These are phyloP conservation scores for Aspergillus biplanus DNA, from an alignment of 495 filamentous ascomycete genomes.

Conservation along the genomic window DNA sequence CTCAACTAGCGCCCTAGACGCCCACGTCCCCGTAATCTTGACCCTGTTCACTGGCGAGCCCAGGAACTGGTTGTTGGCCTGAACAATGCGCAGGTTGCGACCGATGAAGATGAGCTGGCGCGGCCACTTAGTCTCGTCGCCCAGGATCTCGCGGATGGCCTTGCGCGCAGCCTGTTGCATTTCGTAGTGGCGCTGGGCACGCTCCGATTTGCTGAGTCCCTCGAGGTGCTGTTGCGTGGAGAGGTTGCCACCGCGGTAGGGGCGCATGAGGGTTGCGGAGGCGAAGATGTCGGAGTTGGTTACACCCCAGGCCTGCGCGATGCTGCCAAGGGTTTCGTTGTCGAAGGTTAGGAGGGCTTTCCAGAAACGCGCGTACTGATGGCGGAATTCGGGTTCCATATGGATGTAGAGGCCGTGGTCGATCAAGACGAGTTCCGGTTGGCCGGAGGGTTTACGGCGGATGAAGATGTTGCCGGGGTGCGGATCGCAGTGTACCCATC, in stretches of 20 bases:
- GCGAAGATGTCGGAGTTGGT: constrained; percentile 89
- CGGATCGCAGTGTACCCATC: constrained; percentile 90
- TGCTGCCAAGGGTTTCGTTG: constrained; percentile 72
- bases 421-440: constrained; percentile 89
- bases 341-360: constrained; percentile 92
- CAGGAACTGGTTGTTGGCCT: constrained; percentile 79
- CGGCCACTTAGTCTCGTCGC: constrained; percentile 91
- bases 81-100: constrained; percentile 91
- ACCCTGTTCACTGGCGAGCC: constrained; percentile 93
- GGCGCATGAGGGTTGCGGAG: constrained; percentile 83
- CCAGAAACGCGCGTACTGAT: constrained; percentile 93
- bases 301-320: constrained; percentile 82
- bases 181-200: constrained; percentile 68
- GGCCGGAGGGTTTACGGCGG: constrained; percentile 76
- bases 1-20: constrained; percentile 75
- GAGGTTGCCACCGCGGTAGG: constrained; percentile 82
- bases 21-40: constrained; percentile 93
- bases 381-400: constrained; percentile 81
- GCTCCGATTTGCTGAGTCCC: constrained; percentile 60
- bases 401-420: constrained; percentile 96
- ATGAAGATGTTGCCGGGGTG: constrained; percentile 98
- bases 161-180: constrained; percentile 84
- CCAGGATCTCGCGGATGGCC: constrained; percentile 80
- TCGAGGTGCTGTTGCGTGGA: constrained; percentile 63
- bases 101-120: constrained; percentile 94